phyloP scores from a whole-genome alignment of 805 yeast species.

The Candida xiaguanensis region DNA sequence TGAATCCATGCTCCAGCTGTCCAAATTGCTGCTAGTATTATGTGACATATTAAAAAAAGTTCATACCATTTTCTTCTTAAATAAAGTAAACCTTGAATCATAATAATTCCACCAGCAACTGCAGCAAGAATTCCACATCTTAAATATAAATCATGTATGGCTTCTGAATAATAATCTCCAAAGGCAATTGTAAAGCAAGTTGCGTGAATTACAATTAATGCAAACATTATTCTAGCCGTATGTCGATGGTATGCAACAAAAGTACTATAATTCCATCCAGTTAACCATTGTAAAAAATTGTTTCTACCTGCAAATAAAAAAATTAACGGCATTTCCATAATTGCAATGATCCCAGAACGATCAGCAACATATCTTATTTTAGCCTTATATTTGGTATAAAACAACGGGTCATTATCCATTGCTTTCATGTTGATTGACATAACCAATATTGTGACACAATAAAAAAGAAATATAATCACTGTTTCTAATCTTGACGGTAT shows the following conservation, averaged over 20 bases:
- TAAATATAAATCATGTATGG: constrained; percentile 12
- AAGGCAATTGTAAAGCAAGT: constrained; percentile 20
- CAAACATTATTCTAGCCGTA: constrained; percentile 33
- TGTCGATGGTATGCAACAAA: constrained; percentile 45
- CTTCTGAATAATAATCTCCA: background rate
- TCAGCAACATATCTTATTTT: constrained; percentile 39
- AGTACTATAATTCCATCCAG: constrained; percentile 51
- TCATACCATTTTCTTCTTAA: constrained; percentile 38
- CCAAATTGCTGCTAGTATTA: constrained; percentile 33
- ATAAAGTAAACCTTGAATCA: constrained; percentile 31
- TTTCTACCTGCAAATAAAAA: constrained; percentile 61
- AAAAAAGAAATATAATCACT: no score
- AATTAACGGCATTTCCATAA: constrained; percentile 48
- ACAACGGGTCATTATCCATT: constrained; percentile 23
- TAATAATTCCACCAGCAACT: constrained; percentile 25
- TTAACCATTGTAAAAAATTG: constrained; percentile 54
- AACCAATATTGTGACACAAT: no score
- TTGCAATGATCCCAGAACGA: constrained; percentile 48
- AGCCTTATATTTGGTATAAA: constrained; percentile 13
- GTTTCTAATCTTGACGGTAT: constrained; percentile 38
- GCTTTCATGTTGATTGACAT: constrained; percentile 19
- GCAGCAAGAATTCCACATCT: constrained; percentile 34
- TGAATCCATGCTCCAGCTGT: constrained; percentile 45
- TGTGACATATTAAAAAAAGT: constrained; percentile 30
- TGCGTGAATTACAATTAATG: constrained; percentile 30